Evolutionary conservation across 2,329 filamentous ascomycete genomes (phyloP), one percentile per base, ranked within the genome.

Genomic region (Penicillium sp.): DNA sequence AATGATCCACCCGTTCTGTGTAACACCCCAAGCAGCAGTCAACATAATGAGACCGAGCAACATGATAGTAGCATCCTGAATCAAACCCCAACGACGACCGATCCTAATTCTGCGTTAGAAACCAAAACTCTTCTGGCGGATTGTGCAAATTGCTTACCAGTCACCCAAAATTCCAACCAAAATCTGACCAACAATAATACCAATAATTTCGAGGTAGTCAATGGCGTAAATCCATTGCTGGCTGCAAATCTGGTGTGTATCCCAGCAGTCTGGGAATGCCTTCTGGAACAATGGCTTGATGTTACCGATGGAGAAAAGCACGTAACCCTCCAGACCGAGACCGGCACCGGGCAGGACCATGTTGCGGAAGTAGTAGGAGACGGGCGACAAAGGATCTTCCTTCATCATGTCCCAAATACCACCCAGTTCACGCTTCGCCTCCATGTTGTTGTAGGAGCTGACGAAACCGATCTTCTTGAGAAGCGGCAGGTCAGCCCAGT

Each of bases 251-350:
- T 80, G 73, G 56, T 82, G 71, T 22, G 79, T 78, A 11, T 79
- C 80, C 93, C 93, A 97, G 79, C 93, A 97, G 3, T 77, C 65
- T 1, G 86, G 84, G 83, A 93, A 97, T 5, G 86, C 85, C 32
- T 84, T 81, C 57, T 85, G 75, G 70, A 96, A 93, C 10, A 97
- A 82, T 4, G 92, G 90, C 69, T 89, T 86, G 61, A 97, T 80
- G 75, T 96, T 97, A 55, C 93, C 93, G 64, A 97, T 97, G 59
- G 92, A 97, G 81, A 97, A 97, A 18, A 97, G 84, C 40, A 97
- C 92, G 70, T 97, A 97, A 66, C 91, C 93, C 82, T 97, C 93
- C 27, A 97, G 84, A 71, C 92, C 88, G 48, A 97, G 85, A 71
- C 93, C 93, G 62, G 92, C 92, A 75, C 93, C 93, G 47, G 93